Base-by-base conservation (phyloP, 768 basidiomycete genomes). In the Dioszegia aurantiaca region DNA sequence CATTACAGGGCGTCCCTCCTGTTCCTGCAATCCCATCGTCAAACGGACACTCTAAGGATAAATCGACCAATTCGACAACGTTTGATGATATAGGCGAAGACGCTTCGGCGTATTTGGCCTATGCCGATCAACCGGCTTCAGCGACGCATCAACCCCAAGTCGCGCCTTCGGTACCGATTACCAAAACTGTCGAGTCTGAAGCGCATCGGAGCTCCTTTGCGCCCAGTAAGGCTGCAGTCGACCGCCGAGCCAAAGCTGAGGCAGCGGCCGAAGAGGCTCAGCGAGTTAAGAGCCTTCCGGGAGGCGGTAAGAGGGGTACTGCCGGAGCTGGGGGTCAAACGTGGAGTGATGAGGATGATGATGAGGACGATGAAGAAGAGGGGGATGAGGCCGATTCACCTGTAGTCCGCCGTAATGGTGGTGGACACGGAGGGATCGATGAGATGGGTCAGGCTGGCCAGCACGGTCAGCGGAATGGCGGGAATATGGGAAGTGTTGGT, bases 131-230 rank as follows among this genome's bases (percentile, higher is more conserved):
- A 33, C 75, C 71, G 2, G 75, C 74, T 23, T 65, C 68, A 21
- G 61, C 52, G 24, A 65, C 61, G 42, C 28, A 26, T 21, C 39
- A n/a, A 44, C 60, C n/a, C 28, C 55, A 74, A n/a, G n/a, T n/a
- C n/a, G n/a, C n/a, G n/a, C n/a, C n/a, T n/a, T n/a, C n/a, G n/a
- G n/a, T n/a, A n/a, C n/a, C n/a, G n/a, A n/a, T n/a, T n/a, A n/a
- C n/a, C 8, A 33, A 33, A 33, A 14, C 6, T 21, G 28, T 21
- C 21, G 52, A 31, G 27, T 44, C 48, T 19, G 64, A 66, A 17
- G 82, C 83, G 54, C 87, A 82, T 78, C 85, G 84, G 53, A 93
- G 91, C 0, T 91, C 93, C 3, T 97, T 97, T 72, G 88, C 90
- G 0, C 86, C 86, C 1, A 89, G 87, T 17, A 87, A 83, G 68